These are phyloP conservation scores for Penicillium paxilli DNA, from an alignment of 495 filamentous ascomycete genomes.

Conservation along the genomic window DNA sequence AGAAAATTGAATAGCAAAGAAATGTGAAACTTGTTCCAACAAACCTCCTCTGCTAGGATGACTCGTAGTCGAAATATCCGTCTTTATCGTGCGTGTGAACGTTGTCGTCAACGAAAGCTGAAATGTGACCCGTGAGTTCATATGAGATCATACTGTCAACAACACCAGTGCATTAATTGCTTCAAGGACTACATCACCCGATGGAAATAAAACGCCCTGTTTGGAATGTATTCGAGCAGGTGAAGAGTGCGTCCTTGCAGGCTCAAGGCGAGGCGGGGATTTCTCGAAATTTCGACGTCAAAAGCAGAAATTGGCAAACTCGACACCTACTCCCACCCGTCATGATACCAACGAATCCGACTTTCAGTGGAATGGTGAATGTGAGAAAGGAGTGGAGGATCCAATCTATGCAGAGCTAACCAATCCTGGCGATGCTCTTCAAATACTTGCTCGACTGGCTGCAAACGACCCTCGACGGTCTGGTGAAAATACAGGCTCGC, in stretches of 20 bases:
- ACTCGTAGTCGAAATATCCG: slow-evolving; percentile 6
- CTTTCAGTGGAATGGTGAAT: not conserved
- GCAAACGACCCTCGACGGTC: not conserved
- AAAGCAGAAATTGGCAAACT: not conserved
- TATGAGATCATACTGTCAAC: not conserved
- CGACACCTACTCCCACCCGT: not conserved
- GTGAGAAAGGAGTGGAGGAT: not conserved
- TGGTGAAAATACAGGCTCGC: not conserved
- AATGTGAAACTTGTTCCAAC: not conserved
- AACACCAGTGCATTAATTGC: not conserved
- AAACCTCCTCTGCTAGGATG: not conserved
- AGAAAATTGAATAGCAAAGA: not conserved
- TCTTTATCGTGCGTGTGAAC: slow-evolving; percentile 2
- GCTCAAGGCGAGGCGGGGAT: slow-evolving; percentile 1
- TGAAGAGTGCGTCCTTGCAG: not conserved
- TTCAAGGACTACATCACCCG: not conserved
- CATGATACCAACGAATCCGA: not conserved
- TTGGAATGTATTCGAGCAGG: not conserved
- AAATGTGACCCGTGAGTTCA: slow-evolving; percentile 6
- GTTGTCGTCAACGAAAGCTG: not conserved
- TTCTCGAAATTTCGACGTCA: not conserved
- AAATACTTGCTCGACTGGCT: slow-evolving; percentile 3
- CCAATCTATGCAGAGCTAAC: slow-evolving; percentile 4
- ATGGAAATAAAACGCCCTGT: not conserved
- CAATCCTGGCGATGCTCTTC: slow-evolving; percentile 4